A percentile compares a stretch with the other conserved stretches of the same genome.
Conservation (phyloP, 306 rosid species). For the Senna tora region DNA sequence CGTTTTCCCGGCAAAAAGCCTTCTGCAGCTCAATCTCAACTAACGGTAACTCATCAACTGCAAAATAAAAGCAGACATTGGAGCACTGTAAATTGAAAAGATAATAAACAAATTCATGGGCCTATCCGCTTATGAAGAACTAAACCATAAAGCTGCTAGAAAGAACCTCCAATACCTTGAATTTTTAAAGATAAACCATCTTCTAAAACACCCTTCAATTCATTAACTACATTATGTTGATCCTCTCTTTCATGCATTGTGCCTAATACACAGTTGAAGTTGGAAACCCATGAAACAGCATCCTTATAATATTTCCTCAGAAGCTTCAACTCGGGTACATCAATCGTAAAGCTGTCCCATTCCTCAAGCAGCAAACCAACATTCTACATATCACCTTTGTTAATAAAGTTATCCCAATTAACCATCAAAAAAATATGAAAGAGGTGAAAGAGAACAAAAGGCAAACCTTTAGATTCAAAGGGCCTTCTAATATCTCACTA, state of each 20-base stretch:
- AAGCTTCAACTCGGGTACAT: conserved; percentile 77
- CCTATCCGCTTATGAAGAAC: conserved; percentile 16
- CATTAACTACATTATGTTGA: conserved; percentile 61
- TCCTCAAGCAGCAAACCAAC: conserved; percentile 71
- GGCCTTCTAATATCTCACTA: conserved; percentile 60
- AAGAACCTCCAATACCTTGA: conserved; percentile 62
- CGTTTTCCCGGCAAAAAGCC: conserved; percentile 80
- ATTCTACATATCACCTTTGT: conserved; percentile 57
- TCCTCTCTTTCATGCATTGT: conserved; percentile 58
- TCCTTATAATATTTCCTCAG: conserved; percentile 65
- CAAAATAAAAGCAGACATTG: conserved; percentile 42
- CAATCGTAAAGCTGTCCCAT: conserved; percentile 59
- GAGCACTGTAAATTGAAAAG: conserved; percentile 36
- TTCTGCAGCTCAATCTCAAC: conserved; percentile 84
- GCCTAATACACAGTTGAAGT: conserved; percentile 53
- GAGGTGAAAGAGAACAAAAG: conserved; percentile 21
- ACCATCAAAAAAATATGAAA: conserved; percentile 13
- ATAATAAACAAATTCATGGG: conserved; percentile 32
- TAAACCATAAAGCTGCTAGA: conserved; percentile 10
- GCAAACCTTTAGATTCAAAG: conserved; percentile 74
- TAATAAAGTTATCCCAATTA: conserved; percentile 33
- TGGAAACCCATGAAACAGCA: conserved; percentile 71
- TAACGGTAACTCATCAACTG: conserved; percentile 83
- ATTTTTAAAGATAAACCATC: conserved; percentile 80
- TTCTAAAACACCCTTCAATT: conserved; percentile 57